Evolutionary conservation across 768 basidiomycete genomes (phyloP).

Genomic region (Termitomyces sp.): DNA sequence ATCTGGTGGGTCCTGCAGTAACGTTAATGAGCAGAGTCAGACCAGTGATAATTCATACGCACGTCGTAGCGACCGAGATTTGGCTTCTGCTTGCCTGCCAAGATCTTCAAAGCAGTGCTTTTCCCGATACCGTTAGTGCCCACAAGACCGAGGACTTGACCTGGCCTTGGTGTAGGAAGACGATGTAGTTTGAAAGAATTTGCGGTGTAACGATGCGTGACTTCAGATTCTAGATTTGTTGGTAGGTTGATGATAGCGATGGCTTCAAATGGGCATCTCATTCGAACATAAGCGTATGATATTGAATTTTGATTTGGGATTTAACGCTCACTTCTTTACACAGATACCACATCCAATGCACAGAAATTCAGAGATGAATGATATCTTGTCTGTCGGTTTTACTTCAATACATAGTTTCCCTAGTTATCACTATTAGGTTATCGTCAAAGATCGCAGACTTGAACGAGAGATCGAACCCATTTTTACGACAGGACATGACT

Average conservation of each 20-base stretch:
- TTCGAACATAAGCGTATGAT: neutral
- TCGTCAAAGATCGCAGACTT: neutral
- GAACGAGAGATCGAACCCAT: slow-evolving; percentile 14
- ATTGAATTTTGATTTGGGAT: neutral
- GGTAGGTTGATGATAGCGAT: slow-evolving; percentile 99
- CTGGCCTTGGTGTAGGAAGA: slow-evolving; percentile 92
- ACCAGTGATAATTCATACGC: slow-evolving; percentile 18
- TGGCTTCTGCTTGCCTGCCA: slow-evolving; percentile 96
- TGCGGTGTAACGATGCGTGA: slow-evolving; percentile 97
- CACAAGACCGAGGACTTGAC: slow-evolving; percentile 97
- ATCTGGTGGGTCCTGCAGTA: slow-evolving; percentile 86
- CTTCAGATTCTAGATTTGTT: slow-evolving; percentile 92
- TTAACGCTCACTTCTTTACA: slow-evolving; percentile 84
- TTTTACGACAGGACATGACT: slow-evolving; percentile 23
- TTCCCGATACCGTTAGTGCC: slow-evolving; percentile 99
- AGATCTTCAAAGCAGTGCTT: slow-evolving; percentile 93
- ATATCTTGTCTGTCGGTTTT: slow-evolving; percentile 92
- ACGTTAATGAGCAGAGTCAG: neutral
- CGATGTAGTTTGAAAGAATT: slow-evolving; percentile 99
- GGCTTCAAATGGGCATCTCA: slow-evolving; percentile 97
- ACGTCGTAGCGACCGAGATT: slow-evolving; percentile 97
- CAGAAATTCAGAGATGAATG: slow-evolving; percentile 97
- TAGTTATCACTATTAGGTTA: slow-evolving; percentile 21
- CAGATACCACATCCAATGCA: slow-evolving; percentile 99
- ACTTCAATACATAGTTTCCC: slow-evolving; percentile 99